phyloP scores from a whole-genome alignment of 192 early-diverging fungal genomes.

The Mortierella claussenii region DNA sequence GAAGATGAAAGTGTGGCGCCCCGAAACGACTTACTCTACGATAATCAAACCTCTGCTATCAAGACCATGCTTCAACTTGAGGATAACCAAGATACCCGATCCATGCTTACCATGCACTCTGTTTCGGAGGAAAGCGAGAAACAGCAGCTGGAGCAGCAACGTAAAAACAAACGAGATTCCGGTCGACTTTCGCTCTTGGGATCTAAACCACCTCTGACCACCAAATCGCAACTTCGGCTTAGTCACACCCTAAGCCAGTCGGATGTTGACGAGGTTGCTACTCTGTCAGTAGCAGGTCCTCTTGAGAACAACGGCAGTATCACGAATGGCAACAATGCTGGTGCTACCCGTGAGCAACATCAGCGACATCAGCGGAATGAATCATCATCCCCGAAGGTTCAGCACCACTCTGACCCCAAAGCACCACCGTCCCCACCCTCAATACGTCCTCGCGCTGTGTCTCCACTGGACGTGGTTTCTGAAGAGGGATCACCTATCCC shows the following conservation, averaged over 20 bases:
- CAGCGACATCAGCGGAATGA: conserved; percentile 1
- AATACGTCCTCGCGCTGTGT: conserved; percentile 17
- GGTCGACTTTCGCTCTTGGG: conserved; percentile 6
- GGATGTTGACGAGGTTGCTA: conserved; percentile 9
- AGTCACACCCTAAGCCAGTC: conserved; percentile 27
- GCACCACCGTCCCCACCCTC: not conserved
- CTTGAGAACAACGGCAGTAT: not conserved
- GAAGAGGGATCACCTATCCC: conserved; percentile 24
- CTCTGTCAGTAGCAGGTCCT: not conserved
- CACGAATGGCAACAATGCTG: not conserved
- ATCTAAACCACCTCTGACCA: conserved; percentile 17
- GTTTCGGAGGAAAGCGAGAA: not conserved
- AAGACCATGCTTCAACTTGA: conserved; percentile 11
- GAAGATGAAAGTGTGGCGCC: conserved; percentile 6
- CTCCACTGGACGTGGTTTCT: conserved; percentile 15
- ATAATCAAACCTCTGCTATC: not conserved
- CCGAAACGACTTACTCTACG: not conserved
- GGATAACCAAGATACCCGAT: conserved; percentile 6
- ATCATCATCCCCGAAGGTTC: not conserved
- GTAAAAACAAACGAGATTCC: conserved; percentile 21
- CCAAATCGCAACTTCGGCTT: conserved; percentile 26
- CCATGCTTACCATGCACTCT: too few relatives aligned
- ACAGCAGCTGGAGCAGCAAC: conserved; percentile 20
- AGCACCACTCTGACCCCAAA: not conserved
- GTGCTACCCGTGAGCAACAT: conserved; percentile 10